Conservation (phyloP, 2,329 filamentous ascomycete genomes). For the Alternaria rosae region DNA sequence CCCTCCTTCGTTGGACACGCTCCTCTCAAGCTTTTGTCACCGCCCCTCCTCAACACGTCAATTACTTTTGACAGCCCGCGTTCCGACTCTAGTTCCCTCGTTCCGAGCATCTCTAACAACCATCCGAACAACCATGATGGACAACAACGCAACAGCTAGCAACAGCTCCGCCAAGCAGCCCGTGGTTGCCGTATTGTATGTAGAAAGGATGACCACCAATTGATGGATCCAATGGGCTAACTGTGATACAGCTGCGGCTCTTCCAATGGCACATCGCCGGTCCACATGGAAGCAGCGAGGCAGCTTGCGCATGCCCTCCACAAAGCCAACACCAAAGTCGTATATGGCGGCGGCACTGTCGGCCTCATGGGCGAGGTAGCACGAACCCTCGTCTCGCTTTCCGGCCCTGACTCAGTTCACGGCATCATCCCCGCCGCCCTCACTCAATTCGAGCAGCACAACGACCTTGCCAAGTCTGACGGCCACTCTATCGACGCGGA, state of each 20-base stretch:
- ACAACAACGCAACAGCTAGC: constrained; percentile 14
- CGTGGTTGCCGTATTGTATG: constrained; percentile 87
- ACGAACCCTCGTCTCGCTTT: constrained; percentile 81
- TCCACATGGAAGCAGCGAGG: constrained; percentile 80
- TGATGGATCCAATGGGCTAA: constrained; percentile 10
- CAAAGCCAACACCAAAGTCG: constrained; percentile 77
- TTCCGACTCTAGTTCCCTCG: constrained; percentile 16
- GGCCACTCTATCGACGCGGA: constrained; percentile 64
- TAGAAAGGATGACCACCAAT: background rate
- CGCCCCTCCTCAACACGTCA: constrained; percentile 12
- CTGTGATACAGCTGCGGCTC: constrained; percentile 75
- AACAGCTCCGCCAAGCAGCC: constrained; percentile 52
- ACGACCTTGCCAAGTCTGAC: constrained; percentile 56
- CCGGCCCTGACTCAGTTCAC: constrained; percentile 82
- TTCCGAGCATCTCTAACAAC: constrained; percentile 13
- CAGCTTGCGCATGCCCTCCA: constrained; percentile 77
- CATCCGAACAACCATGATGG: constrained; percentile 28
- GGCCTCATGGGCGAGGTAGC: constrained; percentile 96
- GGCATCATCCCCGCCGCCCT: constrained; percentile 92
- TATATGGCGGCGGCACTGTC: constrained; percentile 94
- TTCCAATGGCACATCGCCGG: constrained; percentile 73
- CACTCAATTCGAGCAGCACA: constrained; percentile 75
- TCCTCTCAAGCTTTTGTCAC: constrained; percentile 1
- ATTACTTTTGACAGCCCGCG: constrained; percentile 1
- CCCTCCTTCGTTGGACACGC: background rate